Base-by-base conservation (phyloP, 2,329 filamentous ascomycete genomes). In the Fusarium sp. region DNA sequence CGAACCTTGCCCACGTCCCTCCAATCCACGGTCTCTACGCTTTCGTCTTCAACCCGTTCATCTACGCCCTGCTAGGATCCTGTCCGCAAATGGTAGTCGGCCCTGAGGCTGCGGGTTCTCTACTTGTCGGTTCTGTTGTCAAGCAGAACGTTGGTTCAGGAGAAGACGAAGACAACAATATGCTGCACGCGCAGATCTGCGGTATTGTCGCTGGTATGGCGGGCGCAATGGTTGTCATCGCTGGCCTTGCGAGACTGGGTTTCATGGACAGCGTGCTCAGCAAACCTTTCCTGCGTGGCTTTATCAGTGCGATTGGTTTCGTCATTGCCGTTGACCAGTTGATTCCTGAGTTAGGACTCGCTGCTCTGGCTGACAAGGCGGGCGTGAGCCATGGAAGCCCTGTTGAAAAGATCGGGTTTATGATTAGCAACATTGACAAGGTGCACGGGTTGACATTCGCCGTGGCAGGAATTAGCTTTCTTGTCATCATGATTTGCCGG, bases 291-390 rank as follows among this genome's bases (percentile, higher is more conserved):
- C 81, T 98, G 56, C 86, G 96, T 62, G 96, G 96, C 1, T 99
- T 99, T 81, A 97, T 99, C 79, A 97, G 93, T 58, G 96, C 96
- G 50, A 96, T 99, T 76, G 96, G 96, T 48, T 92, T 97, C 56
- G 94, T 98, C 68, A 98, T 99, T 76, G 89, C 96, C 39, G 93
- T 98, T 35, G 96, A 98, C 77, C 96, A 99, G 79, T 82, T 97
- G 44, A 92, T 97, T 53, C 94, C 95, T 0, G 94, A 98, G 78
- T 86, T 97, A 73, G 96, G 96, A 1, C 84, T 99, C 22, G 85
- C 84, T 37, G 81, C 84, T 2, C 79, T 89, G 19, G 92, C 94
- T 0, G 88, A 87, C 52, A 80, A 90, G 17, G 76, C 78, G 4
- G 85, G 87, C n/a, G 87, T 94, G 4, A 87, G 87, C 43, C 95